Base-by-base conservation (phyloP, 2,329 filamentous ascomycete genomes). In the Talaromyces islandicus region DNA sequence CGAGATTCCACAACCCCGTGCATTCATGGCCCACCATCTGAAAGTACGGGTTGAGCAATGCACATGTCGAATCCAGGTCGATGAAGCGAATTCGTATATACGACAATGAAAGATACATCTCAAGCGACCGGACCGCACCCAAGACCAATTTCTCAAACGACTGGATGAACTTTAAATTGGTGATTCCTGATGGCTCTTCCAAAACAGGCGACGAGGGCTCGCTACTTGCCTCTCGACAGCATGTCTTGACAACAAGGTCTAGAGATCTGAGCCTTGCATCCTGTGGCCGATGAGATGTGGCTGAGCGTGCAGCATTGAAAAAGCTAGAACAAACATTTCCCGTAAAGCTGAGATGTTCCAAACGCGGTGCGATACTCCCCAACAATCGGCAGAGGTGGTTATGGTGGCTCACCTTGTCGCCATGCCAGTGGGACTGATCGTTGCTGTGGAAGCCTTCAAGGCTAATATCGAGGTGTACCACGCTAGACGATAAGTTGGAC, bases 171-270 rank as follows among this genome's bases (percentile, higher is more conserved):
- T 84, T 80, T 77, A 88, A 83, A 66, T 90, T 88, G 21, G 86
- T 87, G 62, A 91, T 88, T 0, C 88, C 87, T 2, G 86, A 88
- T 2, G 86, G 87, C 65, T 89, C 87, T 63, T 85, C 77, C 80
- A 86, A 63, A 76, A 72, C 65, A 75, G 53, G 75, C 72, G 61
- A 79, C 71, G 50, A 80, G 14, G 70, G 63, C 21, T 66, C 63
- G 7, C 60, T 58, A 10, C 59, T 58, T 30, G 41, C 38, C 43
- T 73, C 70, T 3, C 87, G 83, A 66, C 89, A 92, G 70, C 87
- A 88, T 63, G 90, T 90, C 75, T 90, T 90, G 59, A 91, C 86
- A 0, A 87, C 87, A 51, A 91, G 73, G 66, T 91, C 88, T 24
- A 91, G 80, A 1, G 85, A 87, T 72, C 85, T 85, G 51, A 91